These are phyloP conservation scores for Penstemon newberryi DNA, from an alignment of 257 asterid genomes.

Conservation along the genomic window DNA sequence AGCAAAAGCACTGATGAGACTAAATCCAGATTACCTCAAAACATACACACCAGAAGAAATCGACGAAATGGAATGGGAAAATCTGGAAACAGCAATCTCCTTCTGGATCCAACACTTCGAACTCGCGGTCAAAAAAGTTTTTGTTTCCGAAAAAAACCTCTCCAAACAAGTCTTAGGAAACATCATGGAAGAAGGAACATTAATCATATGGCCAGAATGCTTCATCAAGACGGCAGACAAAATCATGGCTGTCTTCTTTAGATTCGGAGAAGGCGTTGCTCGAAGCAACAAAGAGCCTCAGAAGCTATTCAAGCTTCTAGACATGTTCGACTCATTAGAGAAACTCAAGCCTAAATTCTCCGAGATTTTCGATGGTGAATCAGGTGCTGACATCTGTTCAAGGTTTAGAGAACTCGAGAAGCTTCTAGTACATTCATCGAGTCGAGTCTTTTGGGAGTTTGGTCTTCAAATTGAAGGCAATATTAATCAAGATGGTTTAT, in stretches of 20 bases:
- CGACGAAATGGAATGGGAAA: conserved; percentile 75
- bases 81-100: conserved; percentile 60
- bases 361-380: conserved; percentile 53
- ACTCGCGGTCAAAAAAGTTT: conserved; percentile 51
- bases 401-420: conserved; percentile 71
- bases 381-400: conserved; percentile 59
- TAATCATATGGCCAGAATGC: conserved; percentile 63
- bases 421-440: conserved; percentile 67
- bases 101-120: conserved; percentile 79
- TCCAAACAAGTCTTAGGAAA: conserved; percentile 55
- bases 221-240: conserved; percentile 78
- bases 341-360: conserved; percentile 51
- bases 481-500: conserved; percentile 45
- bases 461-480: conserved; percentile 78
- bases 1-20: conserved; percentile 78
- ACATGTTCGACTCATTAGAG: conserved; percentile 65
- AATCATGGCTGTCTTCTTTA: conserved; percentile 88
- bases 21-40: conserved; percentile 67
- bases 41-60: conserved; percentile 71
- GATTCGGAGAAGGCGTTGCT: conserved; percentile 88
- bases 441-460: conserved; percentile 64
- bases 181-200: conserved; percentile 38
- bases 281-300: conserved; percentile 79
- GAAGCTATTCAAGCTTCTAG: conserved; percentile 83
- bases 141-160: conserved; percentile 62